These are phyloP conservation scores for Fusarium equiseti DNA, from an alignment of 2,329 filamentous ascomycete genomes.

Conservation along the genomic window DNA sequence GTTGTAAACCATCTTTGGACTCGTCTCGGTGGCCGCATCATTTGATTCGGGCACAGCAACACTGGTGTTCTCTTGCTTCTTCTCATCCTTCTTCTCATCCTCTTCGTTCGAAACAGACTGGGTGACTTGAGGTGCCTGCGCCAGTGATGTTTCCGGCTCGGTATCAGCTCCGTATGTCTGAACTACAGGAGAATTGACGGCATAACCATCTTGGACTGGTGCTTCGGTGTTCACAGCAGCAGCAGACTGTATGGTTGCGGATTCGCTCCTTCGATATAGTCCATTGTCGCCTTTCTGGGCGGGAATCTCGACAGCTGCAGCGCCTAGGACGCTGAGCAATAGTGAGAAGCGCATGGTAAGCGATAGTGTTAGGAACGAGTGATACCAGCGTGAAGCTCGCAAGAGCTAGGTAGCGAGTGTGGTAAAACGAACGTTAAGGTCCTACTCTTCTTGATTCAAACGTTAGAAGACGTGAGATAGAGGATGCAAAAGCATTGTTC, in stretches of 20 bases:
- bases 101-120: constrained; percentile 3
- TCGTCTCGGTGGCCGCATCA: background rate
- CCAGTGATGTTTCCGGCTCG: constrained; percentile 4
- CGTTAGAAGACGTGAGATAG: constrained; percentile 20
- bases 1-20: constrained; percentile 18
- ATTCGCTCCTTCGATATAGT: constrained; percentile 25
- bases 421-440: constrained; percentile 29
- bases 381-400: constrained; percentile 20
- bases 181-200: background rate
- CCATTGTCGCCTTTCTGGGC: constrained; percentile 12
- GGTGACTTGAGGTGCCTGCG: constrained; percentile 10
- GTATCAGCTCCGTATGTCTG: constrained; percentile 8
- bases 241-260: constrained; percentile 9
- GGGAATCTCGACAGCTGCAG: constrained; percentile 32
- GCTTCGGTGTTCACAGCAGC: background rate
- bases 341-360: constrained; percentile 43
- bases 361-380: constrained; percentile 18
- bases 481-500: constrained; percentile 8
- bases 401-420: constrained; percentile 33
- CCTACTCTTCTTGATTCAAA: constrained; percentile 12
- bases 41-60: background rate
- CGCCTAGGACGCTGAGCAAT: constrained; percentile 37
- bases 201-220: constrained; percentile 18
- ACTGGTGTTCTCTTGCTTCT: background rate
- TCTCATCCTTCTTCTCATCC: background rate